Evolutionary conservation across 2,329 filamentous ascomycete genomes (phyloP).

Genomic region (Elsinoe batatas): DNA sequence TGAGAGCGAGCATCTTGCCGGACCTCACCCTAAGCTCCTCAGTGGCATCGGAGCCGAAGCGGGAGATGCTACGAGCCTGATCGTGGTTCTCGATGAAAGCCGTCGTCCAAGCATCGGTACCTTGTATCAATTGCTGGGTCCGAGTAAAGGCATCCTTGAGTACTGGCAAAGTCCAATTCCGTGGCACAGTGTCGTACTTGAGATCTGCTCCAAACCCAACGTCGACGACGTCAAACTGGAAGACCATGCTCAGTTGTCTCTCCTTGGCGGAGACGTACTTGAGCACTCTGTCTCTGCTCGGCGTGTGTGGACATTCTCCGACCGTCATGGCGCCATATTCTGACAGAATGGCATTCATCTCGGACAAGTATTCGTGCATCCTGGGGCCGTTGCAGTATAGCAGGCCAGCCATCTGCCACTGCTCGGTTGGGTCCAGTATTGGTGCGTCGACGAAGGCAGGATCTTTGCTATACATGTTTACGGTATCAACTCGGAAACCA

Average conservation of each 20-base stretch:
- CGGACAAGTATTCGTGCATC: conserved; percentile 39
- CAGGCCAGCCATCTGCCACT: conserved; percentile 17
- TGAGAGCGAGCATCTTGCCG: conserved; percentile 51
- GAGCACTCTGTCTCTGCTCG: conserved; percentile 41
- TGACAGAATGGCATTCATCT: conserved; percentile 36
- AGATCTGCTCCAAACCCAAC: conserved; percentile 28
- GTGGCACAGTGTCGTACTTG: conserved; percentile 19
- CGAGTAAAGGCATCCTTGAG: conserved; percentile 22
- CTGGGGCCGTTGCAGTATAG: conserved; percentile 28
- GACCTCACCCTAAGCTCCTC: conserved; percentile 38
- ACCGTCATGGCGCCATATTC: conserved; percentile 44
- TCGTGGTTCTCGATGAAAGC: conserved; percentile 59
- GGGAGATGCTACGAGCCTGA: conserved; percentile 49
- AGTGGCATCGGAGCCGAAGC: conserved; percentile 42
- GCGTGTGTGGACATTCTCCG: conserved; percentile 42
- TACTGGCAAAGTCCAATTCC: conserved; percentile 23
- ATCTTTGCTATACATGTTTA: conserved; percentile 23
- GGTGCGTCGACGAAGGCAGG: conserved; percentile 20
- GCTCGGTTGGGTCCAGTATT: conserved; percentile 15
- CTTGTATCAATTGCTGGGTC: conserved; percentile 40
- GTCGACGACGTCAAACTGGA: conserved; percentile 57
- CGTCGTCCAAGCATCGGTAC: conserved; percentile 54
- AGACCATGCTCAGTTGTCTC: conserved; percentile 60
- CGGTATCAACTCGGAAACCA: conserved; percentile 29
- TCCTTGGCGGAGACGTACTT: conserved; percentile 43